Conservation (phyloP, 768 basidiomycete genomes). For the Filobasidium wieringae region DNA sequence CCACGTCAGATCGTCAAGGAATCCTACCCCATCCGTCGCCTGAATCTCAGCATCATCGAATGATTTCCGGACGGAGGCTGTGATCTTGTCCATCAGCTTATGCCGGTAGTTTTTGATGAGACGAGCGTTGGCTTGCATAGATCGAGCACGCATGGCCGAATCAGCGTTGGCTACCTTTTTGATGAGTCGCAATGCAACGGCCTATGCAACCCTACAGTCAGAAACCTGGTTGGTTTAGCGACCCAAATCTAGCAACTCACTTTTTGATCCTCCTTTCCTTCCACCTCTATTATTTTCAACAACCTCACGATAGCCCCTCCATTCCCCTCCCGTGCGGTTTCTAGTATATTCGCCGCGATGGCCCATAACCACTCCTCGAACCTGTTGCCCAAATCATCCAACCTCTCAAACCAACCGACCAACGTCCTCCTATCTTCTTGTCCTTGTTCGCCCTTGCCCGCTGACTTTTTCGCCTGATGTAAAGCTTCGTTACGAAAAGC, state of each 20-base stretch:
- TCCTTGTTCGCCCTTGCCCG: slow-evolving; percentile 48
- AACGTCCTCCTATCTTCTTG: slow-evolving; percentile 23
- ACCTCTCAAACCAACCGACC: slow-evolving; percentile 62
- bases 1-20: slow-evolving; percentile 72
- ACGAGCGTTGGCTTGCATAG: slow-evolving; percentile 83
- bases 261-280: slow-evolving; percentile 90
- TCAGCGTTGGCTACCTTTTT: slow-evolving; percentile 88
- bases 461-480: slow-evolving; percentile 74
- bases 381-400: slow-evolving; percentile 62
- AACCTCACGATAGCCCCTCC: slow-evolving; percentile 80
- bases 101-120: slow-evolving; percentile 90
- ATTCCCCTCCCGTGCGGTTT: slow-evolving; percentile 63
- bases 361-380: slow-evolving; percentile 78
- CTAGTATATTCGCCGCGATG: slow-evolving; percentile 29
- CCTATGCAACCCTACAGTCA: slow-evolving; percentile 50
- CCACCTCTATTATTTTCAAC: slow-evolving; percentile 84
- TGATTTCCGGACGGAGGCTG: slow-evolving; percentile 58
- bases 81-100: slow-evolving; percentile 69
- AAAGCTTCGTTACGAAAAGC: slow-evolving; percentile 87
- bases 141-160: slow-evolving; percentile 83
- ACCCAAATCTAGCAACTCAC: slow-evolving; percentile 38
- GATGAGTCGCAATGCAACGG: slow-evolving; percentile 83
- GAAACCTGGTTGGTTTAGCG: neutral
- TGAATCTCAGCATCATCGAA: slow-evolving; percentile 50
- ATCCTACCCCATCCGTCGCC: slow-evolving; percentile 46